Percentiles rank a stretch among this genome's conserved stretches.
Conservation (phyloP, 108 stramenopile genomes). For the Phaeodactylum tricornutum region DNA sequence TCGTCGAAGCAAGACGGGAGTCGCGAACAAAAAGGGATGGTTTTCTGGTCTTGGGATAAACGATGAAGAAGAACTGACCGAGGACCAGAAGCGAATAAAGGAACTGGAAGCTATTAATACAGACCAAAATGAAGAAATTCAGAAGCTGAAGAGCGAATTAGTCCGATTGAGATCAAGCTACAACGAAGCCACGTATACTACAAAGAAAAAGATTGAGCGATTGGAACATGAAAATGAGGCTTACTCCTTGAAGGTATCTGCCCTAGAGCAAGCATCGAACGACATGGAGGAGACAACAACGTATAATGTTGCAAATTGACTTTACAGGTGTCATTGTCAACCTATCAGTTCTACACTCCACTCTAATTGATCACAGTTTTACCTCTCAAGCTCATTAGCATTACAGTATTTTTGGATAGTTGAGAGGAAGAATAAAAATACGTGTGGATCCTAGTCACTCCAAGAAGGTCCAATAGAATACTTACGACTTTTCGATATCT, state of each 20-base stretch:
- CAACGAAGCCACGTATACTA: conserved; percentile 27
- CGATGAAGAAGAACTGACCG: conserved; percentile 5
- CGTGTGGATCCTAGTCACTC: too few relatives aligned
- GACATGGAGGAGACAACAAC: too few relatives aligned
- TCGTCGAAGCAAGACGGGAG: not conserved
- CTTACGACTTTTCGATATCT: too few relatives aligned
- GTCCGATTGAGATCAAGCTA: conserved; percentile 23
- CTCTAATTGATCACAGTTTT: too few relatives aligned
- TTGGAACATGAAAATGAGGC: conserved; percentile 29
- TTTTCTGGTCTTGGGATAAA: conserved; percentile 2
- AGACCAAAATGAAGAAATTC: conserved; percentile 10
- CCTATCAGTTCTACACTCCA: too few relatives aligned
- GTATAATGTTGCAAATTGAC: too few relatives aligned
- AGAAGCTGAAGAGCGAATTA: conserved; percentile 23
- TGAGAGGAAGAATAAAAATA: too few relatives aligned
- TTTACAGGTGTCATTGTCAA: too few relatives aligned
- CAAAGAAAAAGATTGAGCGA: conserved; percentile 20
- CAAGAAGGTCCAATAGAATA: too few relatives aligned
- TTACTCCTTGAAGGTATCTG: not conserved
- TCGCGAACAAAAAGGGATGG: not conserved
- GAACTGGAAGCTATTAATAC: conserved; percentile 17
- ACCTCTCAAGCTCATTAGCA: too few relatives aligned
- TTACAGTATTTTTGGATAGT: too few relatives aligned
- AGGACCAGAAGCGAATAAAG: conserved; percentile 22
- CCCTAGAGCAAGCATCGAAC: too few relatives aligned